Evolutionary conservation across 228 moss, liverwort and hornwort genomes (phyloP), one percentile per base, ranked within the genome.

Genomic region (Sphagnum magellanicum): DNA sequence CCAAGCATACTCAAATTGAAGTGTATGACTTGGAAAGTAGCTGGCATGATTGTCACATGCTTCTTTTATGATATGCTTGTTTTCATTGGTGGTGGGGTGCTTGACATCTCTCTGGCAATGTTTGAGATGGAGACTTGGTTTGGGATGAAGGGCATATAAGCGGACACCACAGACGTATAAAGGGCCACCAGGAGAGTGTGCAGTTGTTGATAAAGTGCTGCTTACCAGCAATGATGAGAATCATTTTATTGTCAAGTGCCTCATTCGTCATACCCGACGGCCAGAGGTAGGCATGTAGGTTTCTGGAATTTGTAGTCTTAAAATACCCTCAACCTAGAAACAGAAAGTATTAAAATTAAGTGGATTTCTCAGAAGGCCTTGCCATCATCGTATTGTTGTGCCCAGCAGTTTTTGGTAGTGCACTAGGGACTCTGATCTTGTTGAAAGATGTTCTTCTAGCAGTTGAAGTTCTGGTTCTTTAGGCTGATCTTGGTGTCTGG

Each of bases 221-320:
- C 92, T 98, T 52, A 98, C 98, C 51, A 94, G 92, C 72, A 98
- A 98, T 74, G 98, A 98, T 79, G 98, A 98, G 74, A 87, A 94
- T 63, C 94, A 94, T 61, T 98, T 94, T 67, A 85, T 98, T 69
- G 87, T 98, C 59, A 98, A 98, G 81, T 92, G 88, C 65, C 89
- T 98, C 63, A 92, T 98, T 79, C 92, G 98, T 74, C 98, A 98
- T 79, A 98, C 98, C 57, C 85, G 98, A 67, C 94, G 98, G 61
- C 98, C 98, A 73, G 98, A 98, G 89, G 98, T 94, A 87, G 48
- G 60, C 51, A 47, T 61, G 0, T 48, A 5, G 5, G 61, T 10
- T 0, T 6, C 50, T 50, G 50, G 51, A 10, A 66, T 12, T 32
- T 32, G 2, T 32, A 32, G 32, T 32, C 32, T 32, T 32, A 32